Conservation (phyloP, 345 rosid species). For the Corymbia maculata region DNA sequence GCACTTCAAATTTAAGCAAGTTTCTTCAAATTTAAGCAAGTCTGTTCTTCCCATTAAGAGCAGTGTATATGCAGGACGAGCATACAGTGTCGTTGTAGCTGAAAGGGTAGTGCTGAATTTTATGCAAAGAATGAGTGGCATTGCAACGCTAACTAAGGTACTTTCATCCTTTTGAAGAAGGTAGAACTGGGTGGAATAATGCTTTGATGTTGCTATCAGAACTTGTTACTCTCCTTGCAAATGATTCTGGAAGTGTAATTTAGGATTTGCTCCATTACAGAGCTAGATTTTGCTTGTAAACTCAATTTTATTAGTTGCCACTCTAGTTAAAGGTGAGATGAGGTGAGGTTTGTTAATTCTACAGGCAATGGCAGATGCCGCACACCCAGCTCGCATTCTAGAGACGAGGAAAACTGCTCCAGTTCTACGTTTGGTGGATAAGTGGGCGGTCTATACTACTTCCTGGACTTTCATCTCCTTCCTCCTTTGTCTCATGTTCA, state of each 20-base stretch:
- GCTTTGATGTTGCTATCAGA: neutral
- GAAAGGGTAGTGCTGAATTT: slow-evolving; percentile 91
- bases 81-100: slow-evolving; percentile 77
- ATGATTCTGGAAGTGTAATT: neutral
- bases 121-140: slow-evolving; percentile 99
- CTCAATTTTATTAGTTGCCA: neutral
- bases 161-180: neutral
- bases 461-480: slow-evolving; percentile 4
- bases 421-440: slow-evolving; percentile 80
- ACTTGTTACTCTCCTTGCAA: neutral
- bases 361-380: slow-evolving; percentile 95
- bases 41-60: neutral
- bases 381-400: slow-evolving; percentile 70
- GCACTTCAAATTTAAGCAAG: neutral
- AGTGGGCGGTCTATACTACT: slow-evolving; percentile 76
- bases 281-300: neutral
- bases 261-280: neutral
- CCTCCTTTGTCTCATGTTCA: neutral
- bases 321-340: neutral
- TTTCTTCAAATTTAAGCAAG: neutral
- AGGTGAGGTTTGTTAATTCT: slow-evolving; percentile 4
- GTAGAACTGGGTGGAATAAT: neutral
- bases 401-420: slow-evolving; percentile 99
- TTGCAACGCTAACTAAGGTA: slow-evolving; percentile 94
- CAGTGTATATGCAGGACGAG: slow-evolving; percentile 40